Percentiles rank a stretch among this genome's conserved stretches.
phyloP scores from a whole-genome alignment of 768 basidiomycete genomes.

The Amanita fuliginea region DNA sequence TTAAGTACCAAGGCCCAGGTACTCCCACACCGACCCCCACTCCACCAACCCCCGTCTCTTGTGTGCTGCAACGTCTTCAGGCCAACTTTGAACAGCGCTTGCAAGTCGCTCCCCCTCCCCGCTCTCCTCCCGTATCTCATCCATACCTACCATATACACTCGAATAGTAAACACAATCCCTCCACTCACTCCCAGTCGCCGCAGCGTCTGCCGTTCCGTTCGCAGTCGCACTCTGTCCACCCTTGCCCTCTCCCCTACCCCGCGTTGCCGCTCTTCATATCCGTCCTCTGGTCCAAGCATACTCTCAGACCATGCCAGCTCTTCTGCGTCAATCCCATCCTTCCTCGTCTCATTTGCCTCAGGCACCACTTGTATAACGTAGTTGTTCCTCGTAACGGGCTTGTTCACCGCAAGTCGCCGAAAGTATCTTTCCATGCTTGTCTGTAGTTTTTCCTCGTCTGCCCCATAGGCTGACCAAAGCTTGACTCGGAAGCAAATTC shows the following conservation, averaged over 20 bases:
- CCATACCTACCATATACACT: slow-evolving; percentile 48
- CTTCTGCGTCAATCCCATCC: slow-evolving; percentile 40
- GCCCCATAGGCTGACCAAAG: not conserved
- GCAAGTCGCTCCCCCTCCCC: slow-evolving; percentile 55
- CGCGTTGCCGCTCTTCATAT: slow-evolving; percentile 12
- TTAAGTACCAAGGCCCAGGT: not conserved
- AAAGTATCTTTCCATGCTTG: slow-evolving; percentile 63
- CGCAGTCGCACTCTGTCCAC: slow-evolving; percentile 41
- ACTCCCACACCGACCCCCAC: slow-evolving; percentile 9
- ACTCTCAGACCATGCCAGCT: slow-evolving; percentile 52
- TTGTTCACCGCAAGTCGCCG: slow-evolving; percentile 53
- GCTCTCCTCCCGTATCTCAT: slow-evolving; percentile 37
- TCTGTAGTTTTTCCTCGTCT: slow-evolving; percentile 54
- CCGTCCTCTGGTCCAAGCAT: slow-evolving; percentile 44
- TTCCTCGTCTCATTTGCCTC: slow-evolving; percentile 3
- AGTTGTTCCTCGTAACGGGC: slow-evolving; percentile 66
- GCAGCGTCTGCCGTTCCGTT: slow-evolving; percentile 55
- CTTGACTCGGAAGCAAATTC: not conserved
- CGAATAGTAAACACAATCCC: slow-evolving; percentile 62
- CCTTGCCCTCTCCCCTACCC: slow-evolving; percentile 15
- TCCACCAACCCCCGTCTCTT: slow-evolving; percentile 25
- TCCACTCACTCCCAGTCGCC: slow-evolving; percentile 51
- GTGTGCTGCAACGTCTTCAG: slow-evolving; percentile 44
- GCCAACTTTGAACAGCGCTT: slow-evolving; percentile 56
- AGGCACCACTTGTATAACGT: slow-evolving; percentile 27